Conservation (phyloP, 2,329 filamentous ascomycete genomes). For the Penicillium sp. region DNA sequence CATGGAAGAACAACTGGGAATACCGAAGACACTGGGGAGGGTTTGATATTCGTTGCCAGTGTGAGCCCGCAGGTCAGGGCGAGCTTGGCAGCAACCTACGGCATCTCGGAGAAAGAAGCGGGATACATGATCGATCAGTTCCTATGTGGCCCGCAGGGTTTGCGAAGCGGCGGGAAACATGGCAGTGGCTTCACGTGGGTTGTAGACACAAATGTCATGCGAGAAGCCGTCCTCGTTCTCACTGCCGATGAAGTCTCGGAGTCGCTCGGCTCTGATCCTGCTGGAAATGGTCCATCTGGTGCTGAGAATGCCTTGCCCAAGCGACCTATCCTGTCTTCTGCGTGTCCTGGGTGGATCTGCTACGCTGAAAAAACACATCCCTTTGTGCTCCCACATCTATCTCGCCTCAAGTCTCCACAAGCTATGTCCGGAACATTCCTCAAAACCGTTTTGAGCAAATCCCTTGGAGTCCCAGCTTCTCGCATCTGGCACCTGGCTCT, state of each 20-base stretch:
- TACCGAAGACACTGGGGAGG: constrained; percentile 37
- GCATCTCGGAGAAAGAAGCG: constrained; percentile 67
- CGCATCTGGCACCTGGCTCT: constrained; percentile 91
- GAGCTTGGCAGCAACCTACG: constrained; percentile 79
- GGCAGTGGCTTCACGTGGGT: constrained; percentile 82
- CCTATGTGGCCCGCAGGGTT: constrained; percentile 63
- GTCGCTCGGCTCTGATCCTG: constrained; percentile 21
- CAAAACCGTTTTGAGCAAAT: constrained; percentile 75
- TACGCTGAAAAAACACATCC: constrained; percentile 98
- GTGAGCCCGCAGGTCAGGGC: constrained; percentile 88
- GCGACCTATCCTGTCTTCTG: constrained; percentile 64
- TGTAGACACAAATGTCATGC: constrained; percentile 78
- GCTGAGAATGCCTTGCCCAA: constrained; percentile 29
- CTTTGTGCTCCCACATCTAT: constrained; percentile 85
- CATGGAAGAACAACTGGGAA: constrained; percentile 46
- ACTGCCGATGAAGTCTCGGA: constrained; percentile 66
- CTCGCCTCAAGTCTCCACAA: constrained; percentile 87
- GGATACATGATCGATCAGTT: constrained; percentile 79
- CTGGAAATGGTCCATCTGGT: background rate
- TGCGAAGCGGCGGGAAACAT: constrained; percentile 65
- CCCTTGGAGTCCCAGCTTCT: constrained; percentile 66
- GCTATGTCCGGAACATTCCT: constrained; percentile 84
- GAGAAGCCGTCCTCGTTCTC: constrained; percentile 77
- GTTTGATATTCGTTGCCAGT: constrained; percentile 82
- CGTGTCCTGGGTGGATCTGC: constrained; percentile 97